A percentile compares a stretch with the other conserved stretches of the same genome.
These are phyloP conservation scores for Aphanoascus verrucosus DNA, from an alignment of 2,329 filamentous ascomycete genomes.

Conservation along the genomic window DNA sequence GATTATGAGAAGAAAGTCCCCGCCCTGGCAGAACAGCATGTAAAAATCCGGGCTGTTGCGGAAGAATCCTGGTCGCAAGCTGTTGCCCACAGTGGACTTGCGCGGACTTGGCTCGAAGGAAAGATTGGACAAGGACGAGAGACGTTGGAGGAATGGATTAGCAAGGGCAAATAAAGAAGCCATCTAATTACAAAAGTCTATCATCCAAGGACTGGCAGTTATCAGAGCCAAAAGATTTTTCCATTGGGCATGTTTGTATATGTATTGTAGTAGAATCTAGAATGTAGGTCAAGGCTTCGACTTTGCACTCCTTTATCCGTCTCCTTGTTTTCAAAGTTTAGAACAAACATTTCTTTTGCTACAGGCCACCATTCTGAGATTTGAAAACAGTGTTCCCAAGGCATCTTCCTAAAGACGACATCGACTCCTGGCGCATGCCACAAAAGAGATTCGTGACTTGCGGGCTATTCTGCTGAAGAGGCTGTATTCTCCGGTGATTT, in stretches of 20 bases:
- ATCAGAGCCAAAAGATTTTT: neutral
- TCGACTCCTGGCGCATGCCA: neutral
- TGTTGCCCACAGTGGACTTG: conserved; percentile 61
- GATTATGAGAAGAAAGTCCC: conserved; percentile 86
- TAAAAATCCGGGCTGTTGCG: conserved; percentile 58
- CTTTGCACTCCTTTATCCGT: neutral
- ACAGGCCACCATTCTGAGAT: neutral
- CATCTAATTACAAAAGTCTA: neutral
- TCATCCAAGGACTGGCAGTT: neutral
- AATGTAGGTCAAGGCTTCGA: neutral
- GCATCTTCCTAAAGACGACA: neutral
- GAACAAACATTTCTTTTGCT: neutral
- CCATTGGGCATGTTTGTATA: conserved; percentile 2
- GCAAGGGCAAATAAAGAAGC: conserved; percentile 59
- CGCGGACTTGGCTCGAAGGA: conserved; percentile 62
- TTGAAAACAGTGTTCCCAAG: neutral
- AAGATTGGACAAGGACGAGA: conserved; percentile 68
- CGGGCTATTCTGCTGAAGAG: neutral
- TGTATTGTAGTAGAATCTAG: conserved; percentile 12
- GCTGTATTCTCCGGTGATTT: neutral
- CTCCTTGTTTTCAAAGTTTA: neutral
- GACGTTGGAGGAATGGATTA: conserved; percentile 77
- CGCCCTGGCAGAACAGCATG: conserved; percentile 68
- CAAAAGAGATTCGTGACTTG: neutral
- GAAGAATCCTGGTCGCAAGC: conserved; percentile 62